Evolutionary conservation across 2,329 filamentous ascomycete species (phyloP), one percentile per base, ranked within the genome.

Genomic region (Epichloe amarillans): DNA sequence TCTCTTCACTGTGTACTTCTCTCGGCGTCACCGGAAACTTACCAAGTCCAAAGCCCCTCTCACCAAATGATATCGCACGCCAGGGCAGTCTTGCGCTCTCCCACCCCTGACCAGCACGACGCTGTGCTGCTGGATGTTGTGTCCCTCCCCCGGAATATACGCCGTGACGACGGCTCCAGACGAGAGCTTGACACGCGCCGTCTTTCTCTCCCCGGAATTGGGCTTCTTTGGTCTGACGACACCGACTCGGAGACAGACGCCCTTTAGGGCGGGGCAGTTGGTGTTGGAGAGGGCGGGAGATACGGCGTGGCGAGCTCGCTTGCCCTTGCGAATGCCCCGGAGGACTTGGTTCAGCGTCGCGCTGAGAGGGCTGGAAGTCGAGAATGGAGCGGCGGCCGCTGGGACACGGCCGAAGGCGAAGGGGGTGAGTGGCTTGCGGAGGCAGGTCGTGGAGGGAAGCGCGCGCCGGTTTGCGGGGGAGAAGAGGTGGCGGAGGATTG

Each of bases 101-200:
- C 93, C 93, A 52, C 93, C 93, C 58, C 93, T 78, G n/a, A 98
- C 90, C 58, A 97, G 75, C 51, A 98, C 93, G 45, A 98, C 93
- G 61, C 86, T 94, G 75, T 98, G 94, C 77, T 97, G 93, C 76
- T 97, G 91, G 58, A 97, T 90, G 69, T 97, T 98, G 72, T 98
- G 93, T 46, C 93, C 91, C 79, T 97, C 91, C 49, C 49, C 93
- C 93, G 36, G 90, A 63, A 98, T 96, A 72, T 96, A 97, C 26
- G 87, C 88, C 53, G 88, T 95, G 55, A 98, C 76, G 53, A 94
- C 79, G 64, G 83, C 88, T 50, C 93, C 93, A 56, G 81, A 90
- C 53, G 86, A 93, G 65, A 98, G 73, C 59, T 90, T 77, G 19
- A 98, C 84, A 74, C 91, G 88, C 3, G 91, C 91, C 52, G 88